Evolutionary conservation across 164 flowering plant genomes (phyloP).

Genomic region (Paratinospora sagittata): DNA sequence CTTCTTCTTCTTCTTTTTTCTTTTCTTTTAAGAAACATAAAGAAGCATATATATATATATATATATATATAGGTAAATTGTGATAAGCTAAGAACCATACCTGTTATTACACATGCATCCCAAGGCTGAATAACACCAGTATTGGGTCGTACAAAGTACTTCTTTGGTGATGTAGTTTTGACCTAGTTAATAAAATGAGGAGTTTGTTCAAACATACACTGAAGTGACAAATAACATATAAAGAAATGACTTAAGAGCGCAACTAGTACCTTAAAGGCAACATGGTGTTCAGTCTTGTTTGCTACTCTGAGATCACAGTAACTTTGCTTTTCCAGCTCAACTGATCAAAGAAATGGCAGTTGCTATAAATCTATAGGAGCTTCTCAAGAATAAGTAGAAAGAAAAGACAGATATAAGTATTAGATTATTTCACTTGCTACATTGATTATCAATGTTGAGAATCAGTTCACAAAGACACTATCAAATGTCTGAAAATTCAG

Average conservation of each 20-base stretch:
- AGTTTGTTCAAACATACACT: background rate
- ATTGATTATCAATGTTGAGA: background rate
- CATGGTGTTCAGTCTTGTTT: conserved; percentile 71
- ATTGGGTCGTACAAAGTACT: conserved; percentile 91
- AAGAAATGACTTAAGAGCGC: background rate
- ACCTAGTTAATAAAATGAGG: conserved; percentile 37
- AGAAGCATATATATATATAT: background rate
- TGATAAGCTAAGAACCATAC: conserved; percentile 29
- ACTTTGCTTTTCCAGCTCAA: conserved; percentile 84
- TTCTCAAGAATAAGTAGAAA: background rate
- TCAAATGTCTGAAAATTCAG: background rate
- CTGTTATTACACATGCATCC: conserved; percentile 79
- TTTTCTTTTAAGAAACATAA: no score
- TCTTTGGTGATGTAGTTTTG: conserved; percentile 91
- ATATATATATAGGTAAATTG: background rate
- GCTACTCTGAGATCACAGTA: conserved; percentile 81
- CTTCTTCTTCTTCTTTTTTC: no score
- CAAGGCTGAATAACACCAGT: conserved; percentile 81
- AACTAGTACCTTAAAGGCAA: conserved; percentile 81
- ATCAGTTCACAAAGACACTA: background rate
- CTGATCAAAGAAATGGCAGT: conserved; percentile 33
- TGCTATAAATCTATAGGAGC: background rate
- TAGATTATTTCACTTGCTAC: background rate
- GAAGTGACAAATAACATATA: background rate
- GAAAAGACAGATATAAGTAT: background rate